Conservation (phyloP, 495 filamentous ascomycete genomes). For the Aspergillus steynii region DNA sequence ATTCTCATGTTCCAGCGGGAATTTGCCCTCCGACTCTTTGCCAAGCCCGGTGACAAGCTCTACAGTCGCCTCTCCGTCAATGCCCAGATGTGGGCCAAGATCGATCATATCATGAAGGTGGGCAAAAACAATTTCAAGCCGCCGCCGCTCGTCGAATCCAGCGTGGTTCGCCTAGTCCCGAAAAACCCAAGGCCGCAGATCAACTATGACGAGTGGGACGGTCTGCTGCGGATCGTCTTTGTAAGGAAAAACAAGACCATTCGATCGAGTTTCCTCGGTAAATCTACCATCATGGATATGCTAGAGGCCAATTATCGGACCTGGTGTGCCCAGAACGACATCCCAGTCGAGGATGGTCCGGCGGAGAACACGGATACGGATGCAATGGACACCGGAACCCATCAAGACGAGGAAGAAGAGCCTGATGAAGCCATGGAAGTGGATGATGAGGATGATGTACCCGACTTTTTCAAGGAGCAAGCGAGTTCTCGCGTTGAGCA, state of each 20-base stretch:
- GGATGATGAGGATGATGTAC: slow-evolving; percentile 61
- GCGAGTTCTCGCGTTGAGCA: slow-evolving; percentile 45
- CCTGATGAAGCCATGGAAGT: slow-evolving; percentile 54
- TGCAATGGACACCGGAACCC: slow-evolving; percentile 45
- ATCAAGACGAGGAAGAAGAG: slow-evolving; percentile 34
- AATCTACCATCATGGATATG: slow-evolving; percentile 75
- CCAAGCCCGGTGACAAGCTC: slow-evolving; percentile 75
- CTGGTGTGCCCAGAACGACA: slow-evolving; percentile 82
- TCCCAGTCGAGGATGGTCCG: slow-evolving; percentile 71
- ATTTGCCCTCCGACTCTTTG: slow-evolving; percentile 75
- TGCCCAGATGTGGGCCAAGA: slow-evolving; percentile 90
- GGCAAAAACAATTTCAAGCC: slow-evolving; percentile 94
- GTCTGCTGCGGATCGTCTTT: slow-evolving; percentile 81
- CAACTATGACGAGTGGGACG: slow-evolving; percentile 94
- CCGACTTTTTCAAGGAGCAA: slow-evolving; percentile 76
- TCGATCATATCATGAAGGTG: slow-evolving; percentile 88
- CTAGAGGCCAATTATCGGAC: slow-evolving; percentile 83
- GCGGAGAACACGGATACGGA: slow-evolving; percentile 42
- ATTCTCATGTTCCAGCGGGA: slow-evolving; percentile 84
- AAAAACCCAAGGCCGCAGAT: slow-evolving; percentile 82
- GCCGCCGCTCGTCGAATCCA: slow-evolving; percentile 85
- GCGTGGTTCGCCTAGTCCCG: slow-evolving; percentile 73
- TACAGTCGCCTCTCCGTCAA: slow-evolving; percentile 88
- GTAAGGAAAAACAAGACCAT: slow-evolving; percentile 77
- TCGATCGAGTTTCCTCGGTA: slow-evolving; percentile 71